Base-by-base conservation (phyloP, 2,329 filamentous ascomycete genomes). In the Beauveria sp. region DNA sequence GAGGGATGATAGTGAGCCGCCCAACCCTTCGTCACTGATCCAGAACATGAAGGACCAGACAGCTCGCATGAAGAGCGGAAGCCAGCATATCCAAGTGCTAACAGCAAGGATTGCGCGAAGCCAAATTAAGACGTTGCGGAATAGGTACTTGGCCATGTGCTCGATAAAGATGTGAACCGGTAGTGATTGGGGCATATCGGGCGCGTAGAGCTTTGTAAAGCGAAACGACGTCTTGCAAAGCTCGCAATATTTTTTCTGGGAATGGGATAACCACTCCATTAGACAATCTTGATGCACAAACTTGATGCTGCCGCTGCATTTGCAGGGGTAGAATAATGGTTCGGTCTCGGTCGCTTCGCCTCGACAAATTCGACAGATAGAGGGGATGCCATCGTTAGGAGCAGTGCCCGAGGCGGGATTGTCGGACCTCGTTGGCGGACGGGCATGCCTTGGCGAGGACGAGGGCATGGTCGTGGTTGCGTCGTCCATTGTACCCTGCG, bases 241-340 rank as follows among this genome's bases (percentile, higher is more conserved):
- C 78, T 99, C 94, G 80, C 96, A 99, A 79, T 99, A 90, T 75
- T 97, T 97, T 84, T 99, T 99, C 73, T 99, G 92, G 2, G 94
- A 97, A 75, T 99, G 96, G 55, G 92, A 93, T 24, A 99, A 81
- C 94, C 94, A 99, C 76, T 97, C 92, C 89, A 99, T 96, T 75
- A 99, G 78, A 73, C 94, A 99, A 72, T 96, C 90, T 75, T 99
- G 94, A 73, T 99, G 94, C 64, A 99, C 94, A 70, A 89, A 96
- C 78, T 96, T 97, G 78, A 99, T 99, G 76, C 93, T 97, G 61
- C 94, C 94, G 71, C 91, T 97, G 79, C 94, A 99, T 80, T 97
- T 97, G 86, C 94, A 99, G 6, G 94, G 94, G 71, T 96, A 94
- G 79, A 96, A 99, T 44, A 99, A 83, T 62, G 91, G 92, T 71